Percentiles rank a stretch among this genome's conserved stretches.
phyloP scores from a whole-genome alignment of 139 green algal species.

The Klebsormidium nitens region DNA sequence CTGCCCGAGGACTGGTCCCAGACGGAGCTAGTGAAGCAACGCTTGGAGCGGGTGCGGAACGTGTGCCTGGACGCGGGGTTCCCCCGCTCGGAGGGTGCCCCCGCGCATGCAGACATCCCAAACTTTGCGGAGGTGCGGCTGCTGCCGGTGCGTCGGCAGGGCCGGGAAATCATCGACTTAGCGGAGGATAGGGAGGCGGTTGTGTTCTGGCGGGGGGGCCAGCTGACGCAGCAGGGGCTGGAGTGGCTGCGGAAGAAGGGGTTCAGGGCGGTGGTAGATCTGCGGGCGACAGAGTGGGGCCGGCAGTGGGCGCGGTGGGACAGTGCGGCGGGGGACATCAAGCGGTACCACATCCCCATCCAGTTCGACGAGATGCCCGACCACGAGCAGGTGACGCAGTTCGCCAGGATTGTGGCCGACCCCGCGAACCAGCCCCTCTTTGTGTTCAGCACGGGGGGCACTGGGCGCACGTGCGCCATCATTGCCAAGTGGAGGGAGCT shows the following conservation, averaged over 20 bases:
- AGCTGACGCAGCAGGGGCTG: slow-evolving; percentile 24
- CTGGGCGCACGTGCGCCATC: slow-evolving; percentile 19
- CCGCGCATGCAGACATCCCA: slow-evolving; percentile 24
- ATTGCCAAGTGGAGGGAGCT: slow-evolving; percentile 17
- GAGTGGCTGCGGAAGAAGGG: slow-evolving; percentile 27
- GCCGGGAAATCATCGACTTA: neutral
- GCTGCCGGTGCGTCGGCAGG: neutral
- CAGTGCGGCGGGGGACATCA: neutral
- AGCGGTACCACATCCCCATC: neutral
- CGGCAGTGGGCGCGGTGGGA: slow-evolving; percentile 1
- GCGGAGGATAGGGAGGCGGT: neutral
- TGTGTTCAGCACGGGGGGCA: slow-evolving; percentile 15
- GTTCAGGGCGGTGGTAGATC: slow-evolving; percentile 27
- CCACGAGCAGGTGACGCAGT: slow-evolving; percentile 22
- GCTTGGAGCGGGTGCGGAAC: slow-evolving; percentile 24
- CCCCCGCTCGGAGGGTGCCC: slow-evolving; percentile 5
- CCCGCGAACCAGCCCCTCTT: slow-evolving; percentile 14
- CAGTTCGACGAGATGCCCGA: neutral
- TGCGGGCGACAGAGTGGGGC: slow-evolving; percentile 8
- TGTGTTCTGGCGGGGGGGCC: slow-evolving; percentile 30
- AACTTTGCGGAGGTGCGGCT: slow-evolving; percentile 31
- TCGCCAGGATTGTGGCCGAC: slow-evolving; percentile 22
- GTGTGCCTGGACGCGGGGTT: slow-evolving; percentile 30
- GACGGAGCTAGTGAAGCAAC: slow-evolving; percentile 9
- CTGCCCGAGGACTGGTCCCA: neutral